A percentile compares a stretch with the other conserved stretches of the same genome.
Evolutionary conservation across 1,284 basidiomycete genomes (phyloP).

Genomic region (Volvariella surrecta): DNA sequence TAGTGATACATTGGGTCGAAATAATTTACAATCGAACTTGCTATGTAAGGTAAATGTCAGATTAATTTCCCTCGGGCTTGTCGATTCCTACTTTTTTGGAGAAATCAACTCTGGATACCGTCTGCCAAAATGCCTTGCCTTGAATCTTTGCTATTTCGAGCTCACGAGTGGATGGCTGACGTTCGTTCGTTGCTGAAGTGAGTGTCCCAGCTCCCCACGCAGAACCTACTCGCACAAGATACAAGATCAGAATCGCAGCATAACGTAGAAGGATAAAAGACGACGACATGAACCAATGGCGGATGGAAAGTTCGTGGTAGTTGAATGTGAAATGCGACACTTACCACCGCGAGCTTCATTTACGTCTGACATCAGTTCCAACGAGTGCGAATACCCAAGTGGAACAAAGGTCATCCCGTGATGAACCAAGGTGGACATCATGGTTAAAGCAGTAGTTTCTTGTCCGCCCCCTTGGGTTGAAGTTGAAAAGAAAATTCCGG

Average conservation of each 20-base stretch:
- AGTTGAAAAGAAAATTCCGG: conserved; percentile 62
- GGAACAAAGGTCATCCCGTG: conserved; percentile 80
- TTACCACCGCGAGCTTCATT: conserved; percentile 63
- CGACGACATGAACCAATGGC: background rate
- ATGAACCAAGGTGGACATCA: conserved; percentile 72
- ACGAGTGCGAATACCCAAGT: conserved; percentile 63
- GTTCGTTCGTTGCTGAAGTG: conserved; percentile 53
- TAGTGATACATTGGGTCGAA: too few species aligned
- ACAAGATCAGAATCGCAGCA: background rate
- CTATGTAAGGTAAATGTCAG: too few species aligned
- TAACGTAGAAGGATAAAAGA: background rate
- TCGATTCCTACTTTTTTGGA: too few species aligned
- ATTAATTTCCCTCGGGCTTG: too few species aligned
- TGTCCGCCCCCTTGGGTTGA: conserved; percentile 65
- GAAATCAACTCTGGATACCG: conserved; percentile 21
- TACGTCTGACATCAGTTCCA: conserved; percentile 47
- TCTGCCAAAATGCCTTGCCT: conserved; percentile 18
- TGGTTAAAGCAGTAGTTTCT: conserved; percentile 57
- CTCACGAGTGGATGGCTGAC: conserved; percentile 57
- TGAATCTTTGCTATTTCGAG: conserved; percentile 44
- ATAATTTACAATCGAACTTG: too few species aligned
- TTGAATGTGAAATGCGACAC: conserved; percentile 16
- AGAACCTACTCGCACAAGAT: conserved; percentile 32
- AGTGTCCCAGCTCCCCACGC: conserved; percentile 74
- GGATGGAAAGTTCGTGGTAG: background rate